Evolutionary conservation across 805 yeast genomes (phyloP), one percentile per base, ranked within the genome.

Genomic region (Wickerhamiella bombiphila): DNA sequence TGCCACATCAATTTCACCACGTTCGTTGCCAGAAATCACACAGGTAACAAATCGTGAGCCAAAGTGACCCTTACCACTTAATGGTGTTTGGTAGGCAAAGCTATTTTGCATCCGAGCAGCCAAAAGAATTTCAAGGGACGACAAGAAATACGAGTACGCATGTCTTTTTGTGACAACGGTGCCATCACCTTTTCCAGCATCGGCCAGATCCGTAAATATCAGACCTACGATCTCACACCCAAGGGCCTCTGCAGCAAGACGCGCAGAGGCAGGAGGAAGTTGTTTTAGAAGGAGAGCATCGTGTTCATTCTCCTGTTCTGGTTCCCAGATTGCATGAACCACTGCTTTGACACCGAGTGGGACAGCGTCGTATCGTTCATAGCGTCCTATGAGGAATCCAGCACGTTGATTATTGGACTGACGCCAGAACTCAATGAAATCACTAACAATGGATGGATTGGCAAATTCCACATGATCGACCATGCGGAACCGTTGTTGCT

Each of bases 381-480:
- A 91, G 5, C 69, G 63, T 5, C 99, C 99, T 50, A 83, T 74
- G 60, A 91, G 59, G 41, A 78, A 66, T 0, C 95, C 98, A 39
- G 79, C 66, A 50, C 98, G 70, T 60, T 91, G 99, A 16, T 71
- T 62, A 2, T 94, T 97, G 0, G 93, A 70, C 37, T 64, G 63
- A 58, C 99, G 75, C 99, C 99, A 91, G 17, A 80, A 63, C 47
- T 91, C 93, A 39, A 91, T 82, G 57, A 91, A 91, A 26, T 69
- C 64, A 56, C 91, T 82, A 38, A 91, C 71, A 19, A 85, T 68
- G 9, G 66, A 64, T 37, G 85, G 72, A 41, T 72, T 73, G 18
- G 82, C 74, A 56, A 86, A 81, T 56, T 91, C 98, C 22, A 91
- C 91, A 60, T 91, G 97, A 56, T 91, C 99, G 21, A 93, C 95